Conservation (phyloP, 441 rosid species). For the Populus trichocarpa region DNA sequence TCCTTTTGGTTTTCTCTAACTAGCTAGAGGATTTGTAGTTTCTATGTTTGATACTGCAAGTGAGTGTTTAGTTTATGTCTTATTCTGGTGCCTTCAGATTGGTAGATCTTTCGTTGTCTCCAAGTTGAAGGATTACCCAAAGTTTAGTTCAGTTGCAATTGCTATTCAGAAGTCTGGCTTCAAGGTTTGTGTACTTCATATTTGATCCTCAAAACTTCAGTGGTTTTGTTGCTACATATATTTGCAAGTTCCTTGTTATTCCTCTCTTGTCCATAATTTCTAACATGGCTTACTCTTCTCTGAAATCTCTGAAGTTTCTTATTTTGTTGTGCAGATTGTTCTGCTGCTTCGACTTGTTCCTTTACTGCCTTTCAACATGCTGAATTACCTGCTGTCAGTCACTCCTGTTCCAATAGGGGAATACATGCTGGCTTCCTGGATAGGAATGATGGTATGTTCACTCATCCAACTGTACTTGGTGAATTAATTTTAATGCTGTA, state of each 20-base stretch:
- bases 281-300: background rate
- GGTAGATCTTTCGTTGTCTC: slow-evolving; percentile 80
- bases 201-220: slow-evolving; percentile 4
- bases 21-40: background rate
- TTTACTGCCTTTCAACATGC: slow-evolving; percentile 79
- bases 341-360: slow-evolving; percentile 94
- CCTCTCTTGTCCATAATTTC: background rate
- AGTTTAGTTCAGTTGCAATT: slow-evolving; percentile 78
- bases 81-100: slow-evolving; percentile 40
- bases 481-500: background rate
- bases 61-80: background rate
- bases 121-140: slow-evolving; percentile 89
- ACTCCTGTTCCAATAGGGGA: slow-evolving; percentile 63
- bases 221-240: background rate
- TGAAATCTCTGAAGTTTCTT: slow-evolving; percentile 9
- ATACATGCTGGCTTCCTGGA: slow-evolving; percentile 85
- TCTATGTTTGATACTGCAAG: background rate
- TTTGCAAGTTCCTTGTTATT: background rate
- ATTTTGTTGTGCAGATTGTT: slow-evolving; percentile 31
- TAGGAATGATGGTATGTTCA: slow-evolving; percentile 82
- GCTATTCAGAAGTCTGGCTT: slow-evolving; percentile 85
- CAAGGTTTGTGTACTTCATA: slow-evolving; percentile 52
- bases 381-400: slow-evolving; percentile 88
- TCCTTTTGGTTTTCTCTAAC: background rate
- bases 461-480: background rate